These are phyloP conservation scores for Aspergillus sp. DNA, from an alignment of 2,329 filamentous ascomycete species.

Conservation along the genomic window DNA sequence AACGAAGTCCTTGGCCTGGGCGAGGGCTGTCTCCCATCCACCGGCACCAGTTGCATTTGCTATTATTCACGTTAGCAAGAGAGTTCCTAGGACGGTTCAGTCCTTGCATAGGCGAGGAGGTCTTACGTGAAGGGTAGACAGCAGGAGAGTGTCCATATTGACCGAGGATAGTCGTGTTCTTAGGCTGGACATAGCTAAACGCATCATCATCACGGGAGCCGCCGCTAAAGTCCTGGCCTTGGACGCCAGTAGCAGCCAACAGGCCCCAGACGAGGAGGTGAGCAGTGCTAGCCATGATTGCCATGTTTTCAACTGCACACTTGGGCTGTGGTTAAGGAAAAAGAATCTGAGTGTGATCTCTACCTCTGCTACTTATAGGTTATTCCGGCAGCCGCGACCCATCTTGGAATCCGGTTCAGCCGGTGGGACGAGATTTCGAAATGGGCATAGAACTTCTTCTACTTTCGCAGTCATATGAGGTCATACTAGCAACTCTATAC, in stretches of 20 bases:
- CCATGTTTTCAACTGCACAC: not conserved
- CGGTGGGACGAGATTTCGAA: not conserved
- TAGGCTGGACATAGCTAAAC: conserved; percentile 21
- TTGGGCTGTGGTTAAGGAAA: not conserved
- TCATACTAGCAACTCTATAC: not conserved
- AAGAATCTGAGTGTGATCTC: not conserved
- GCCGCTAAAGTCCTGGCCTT: not conserved
- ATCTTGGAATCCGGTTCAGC: not conserved
- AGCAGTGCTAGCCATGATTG: not conserved
- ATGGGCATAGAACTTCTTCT: not conserved
- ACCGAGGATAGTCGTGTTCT: conserved; percentile 19
- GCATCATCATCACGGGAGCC: not conserved
- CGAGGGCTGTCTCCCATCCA: conserved; percentile 22
- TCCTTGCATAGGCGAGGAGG: not conserved
- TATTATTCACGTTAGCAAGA: conserved; percentile 2
- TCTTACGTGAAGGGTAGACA: conserved; percentile 22
- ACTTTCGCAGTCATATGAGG: not conserved
- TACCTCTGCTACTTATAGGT: not conserved
- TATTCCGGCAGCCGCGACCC: not conserved
- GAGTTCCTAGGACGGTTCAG: not conserved
- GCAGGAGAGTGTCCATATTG: conserved; percentile 19
- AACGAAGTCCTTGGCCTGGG: conserved; percentile 16
- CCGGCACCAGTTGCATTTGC: conserved; percentile 20
- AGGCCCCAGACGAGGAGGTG: not conserved
- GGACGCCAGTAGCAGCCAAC: not conserved